Evolutionary conservation across 768 basidiomycete genomes (phyloP).

Genomic region (Boletellus sp.): DNA sequence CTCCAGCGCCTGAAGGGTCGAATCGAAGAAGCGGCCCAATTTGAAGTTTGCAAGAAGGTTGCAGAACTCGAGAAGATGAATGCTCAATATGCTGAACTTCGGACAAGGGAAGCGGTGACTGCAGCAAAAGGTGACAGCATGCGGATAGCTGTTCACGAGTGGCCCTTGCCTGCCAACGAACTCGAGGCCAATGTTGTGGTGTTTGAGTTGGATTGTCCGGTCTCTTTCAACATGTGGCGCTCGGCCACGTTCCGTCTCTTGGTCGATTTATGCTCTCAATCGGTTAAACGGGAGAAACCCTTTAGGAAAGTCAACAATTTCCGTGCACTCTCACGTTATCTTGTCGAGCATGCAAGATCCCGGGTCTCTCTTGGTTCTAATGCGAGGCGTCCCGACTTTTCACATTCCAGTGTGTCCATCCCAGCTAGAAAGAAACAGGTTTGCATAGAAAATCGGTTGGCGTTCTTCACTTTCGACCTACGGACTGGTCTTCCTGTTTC

Average conservation of each 20-base stretch:
- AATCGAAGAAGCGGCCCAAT: conserved; percentile 31
- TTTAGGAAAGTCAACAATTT: conserved; percentile 3
- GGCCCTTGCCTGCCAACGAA: conserved; percentile 40
- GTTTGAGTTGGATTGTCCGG: neutral
- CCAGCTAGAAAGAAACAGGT: conserved; percentile 17
- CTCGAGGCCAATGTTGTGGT: neutral
- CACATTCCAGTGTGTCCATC: conserved; percentile 29
- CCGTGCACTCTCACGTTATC: neutral
- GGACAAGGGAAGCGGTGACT: neutral
- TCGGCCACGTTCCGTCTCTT: conserved; percentile 24
- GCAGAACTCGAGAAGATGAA: conserved; percentile 23
- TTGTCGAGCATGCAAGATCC: conserved; percentile 1
- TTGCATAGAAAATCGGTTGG: conserved; percentile 29
- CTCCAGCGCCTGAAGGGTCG: conserved; percentile 20
- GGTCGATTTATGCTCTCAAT: conserved; percentile 29
- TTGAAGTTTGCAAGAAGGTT: conserved; percentile 16
- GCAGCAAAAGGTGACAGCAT: no score
- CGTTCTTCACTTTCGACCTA: conserved; percentile 29
- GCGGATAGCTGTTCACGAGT: conserved; percentile 36
- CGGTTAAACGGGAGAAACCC: neutral
- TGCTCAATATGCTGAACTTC: neutral
- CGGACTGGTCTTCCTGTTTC: conserved; percentile 11
- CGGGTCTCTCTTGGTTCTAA: conserved; percentile 38
- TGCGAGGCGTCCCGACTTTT: conserved; percentile 29
- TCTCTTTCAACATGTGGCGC: neutral